phyloP scores from a whole-genome alignment of 495 filamentous ascomycete species.

The Xylaria castorea region DNA sequence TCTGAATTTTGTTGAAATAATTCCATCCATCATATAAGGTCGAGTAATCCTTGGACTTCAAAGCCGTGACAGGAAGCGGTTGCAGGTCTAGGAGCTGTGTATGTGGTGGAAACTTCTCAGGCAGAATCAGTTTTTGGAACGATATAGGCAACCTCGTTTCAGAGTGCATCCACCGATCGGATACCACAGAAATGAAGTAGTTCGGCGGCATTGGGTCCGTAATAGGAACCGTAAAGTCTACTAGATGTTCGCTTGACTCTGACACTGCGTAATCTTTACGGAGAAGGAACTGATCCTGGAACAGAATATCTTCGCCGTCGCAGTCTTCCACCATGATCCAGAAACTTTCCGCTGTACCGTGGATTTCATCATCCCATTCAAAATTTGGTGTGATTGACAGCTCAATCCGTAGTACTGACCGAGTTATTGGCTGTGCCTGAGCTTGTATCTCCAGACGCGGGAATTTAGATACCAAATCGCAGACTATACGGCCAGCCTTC shows the following conservation, averaged over 20 bases:
- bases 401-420: constrained; percentile 94
- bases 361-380: constrained; percentile 90
- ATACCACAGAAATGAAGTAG: constrained; percentile 94
- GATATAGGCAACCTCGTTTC: constrained; percentile 93
- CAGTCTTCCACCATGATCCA: constrained; percentile 98
- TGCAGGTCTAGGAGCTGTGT: constrained; percentile 91
- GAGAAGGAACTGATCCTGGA: constrained; percentile 93
- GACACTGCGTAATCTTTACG: constrained; percentile 82
- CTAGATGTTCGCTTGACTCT: constrained; percentile 89
- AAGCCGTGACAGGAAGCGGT: constrained; percentile 81
- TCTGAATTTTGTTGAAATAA: constrained; percentile 96
- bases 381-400: constrained; percentile 94
- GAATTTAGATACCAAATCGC: constrained; percentile 87
- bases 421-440: constrained; percentile 90
- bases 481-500: constrained; percentile 86
- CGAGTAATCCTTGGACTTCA: constrained; percentile 85
- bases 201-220: constrained; percentile 98
- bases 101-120: constrained; percentile 94
- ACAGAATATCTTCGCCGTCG: constrained; percentile 95
- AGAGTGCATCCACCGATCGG: constrained; percentile 97
- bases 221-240: constrained; percentile 96
- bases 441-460: constrained; percentile 90
- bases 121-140: constrained; percentile 92
- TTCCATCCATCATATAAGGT: constrained; percentile 84
- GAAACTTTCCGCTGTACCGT: constrained; percentile 88